These are phyloP conservation scores for Spathaspora boniae DNA, from an alignment of 805 yeast genomes.

Conservation along the genomic window DNA sequence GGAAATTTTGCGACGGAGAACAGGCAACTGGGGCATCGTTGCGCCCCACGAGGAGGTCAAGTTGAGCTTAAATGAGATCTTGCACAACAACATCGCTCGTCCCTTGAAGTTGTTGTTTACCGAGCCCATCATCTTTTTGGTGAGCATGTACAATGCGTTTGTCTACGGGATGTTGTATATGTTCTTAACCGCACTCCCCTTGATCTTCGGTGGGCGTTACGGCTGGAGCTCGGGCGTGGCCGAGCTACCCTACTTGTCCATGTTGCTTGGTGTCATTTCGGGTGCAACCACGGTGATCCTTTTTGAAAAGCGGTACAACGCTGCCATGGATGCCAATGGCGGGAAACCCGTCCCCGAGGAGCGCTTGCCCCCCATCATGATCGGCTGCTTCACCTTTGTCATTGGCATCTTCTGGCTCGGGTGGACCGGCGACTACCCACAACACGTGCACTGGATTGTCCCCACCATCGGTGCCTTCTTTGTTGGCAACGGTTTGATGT, in stretches of 20 bases:
- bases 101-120: conserved; percentile 37
- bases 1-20: conserved; percentile 35
- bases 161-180: conserved; percentile 47
- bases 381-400: conserved; percentile 69
- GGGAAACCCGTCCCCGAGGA: conserved; percentile 72
- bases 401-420: conserved; percentile 81
- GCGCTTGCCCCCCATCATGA: conserved; percentile 73
- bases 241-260: conserved; percentile 75
- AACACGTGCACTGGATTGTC: conserved; percentile 75
- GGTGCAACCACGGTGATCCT: conserved; percentile 54
- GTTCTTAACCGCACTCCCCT: conserved; percentile 42
- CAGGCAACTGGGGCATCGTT: conserved; percentile 40
- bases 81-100: conserved; percentile 32
- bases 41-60: conserved; percentile 37
- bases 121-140: conserved; percentile 41
- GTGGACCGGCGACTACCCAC: conserved; percentile 80
- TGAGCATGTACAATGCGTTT: conserved; percentile 46
- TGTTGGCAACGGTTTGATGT: conserved; percentile 45
- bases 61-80: conserved; percentile 28
- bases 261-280: conserved; percentile 62
- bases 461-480: conserved; percentile 45
- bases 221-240: conserved; percentile 57
- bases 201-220: conserved; percentile 53
- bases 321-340: conserved; percentile 46
- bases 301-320: conserved; percentile 54